Evolutionary conservation across 768 basidiomycete genomes (phyloP), one percentile per base, ranked within the genome.

Genomic region (Suillus spraguei): DNA sequence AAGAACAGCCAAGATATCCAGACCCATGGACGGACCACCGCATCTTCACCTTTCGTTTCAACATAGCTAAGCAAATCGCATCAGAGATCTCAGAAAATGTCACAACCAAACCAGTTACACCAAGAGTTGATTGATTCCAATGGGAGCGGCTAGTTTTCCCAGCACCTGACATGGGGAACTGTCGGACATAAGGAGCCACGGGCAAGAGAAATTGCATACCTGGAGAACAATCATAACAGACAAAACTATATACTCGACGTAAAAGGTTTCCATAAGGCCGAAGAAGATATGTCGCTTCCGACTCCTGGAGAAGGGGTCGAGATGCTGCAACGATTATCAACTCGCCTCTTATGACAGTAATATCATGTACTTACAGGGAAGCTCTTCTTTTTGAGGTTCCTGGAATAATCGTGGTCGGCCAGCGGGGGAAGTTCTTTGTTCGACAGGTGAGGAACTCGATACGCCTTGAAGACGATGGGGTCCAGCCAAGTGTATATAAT

Each of bases 21-120:
- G 8, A 91, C 82, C 85, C 89, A 90, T 1, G 90, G 90, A 41
- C 82, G 81, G 36, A 88, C 72, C 8, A 74, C 67, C 0, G 87
- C 79, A 28, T 73, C 79, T 62, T 80, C 68, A 4, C 85, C 86
- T 14, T 77, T 74, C 3, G 72, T 80, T 73, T 90, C 88, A 20
- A 92, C 73, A 68, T 90, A 87, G 42, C 83, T 87, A 60, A n/a
- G 10, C 1, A 6, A 17, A n/a, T n/a, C 5, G 61, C 49, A 17
- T 59, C 14, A 14, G 17, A 60, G 22, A 54, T 38, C 4, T 11
- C 32, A 36, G 35, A 4, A 33, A 35, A 39, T 42, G 20, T 41
- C 4, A 14, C 14, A 44, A 41, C 24, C 32, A 28, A 17, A 24
- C 11, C 1, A 61, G 71, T 63, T 32, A 78, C 77, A 52, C 38